These are phyloP conservation scores for Diaporthe aspalathi DNA, from an alignment of 2,329 filamentous ascomycete species.

Conservation along the genomic window DNA sequence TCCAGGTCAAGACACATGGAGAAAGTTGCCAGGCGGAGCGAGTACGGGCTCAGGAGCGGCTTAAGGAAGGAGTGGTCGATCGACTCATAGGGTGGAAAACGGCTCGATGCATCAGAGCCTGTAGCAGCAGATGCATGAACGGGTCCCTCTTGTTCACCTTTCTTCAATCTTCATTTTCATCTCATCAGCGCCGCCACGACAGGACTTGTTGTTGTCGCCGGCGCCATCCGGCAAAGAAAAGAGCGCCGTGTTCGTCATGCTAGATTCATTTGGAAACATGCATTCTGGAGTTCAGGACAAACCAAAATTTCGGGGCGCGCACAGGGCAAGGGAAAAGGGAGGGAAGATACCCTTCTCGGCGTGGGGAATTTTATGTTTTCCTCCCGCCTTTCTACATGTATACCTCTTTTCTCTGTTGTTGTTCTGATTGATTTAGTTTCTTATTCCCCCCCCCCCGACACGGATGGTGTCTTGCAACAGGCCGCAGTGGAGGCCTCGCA, in stretches of 20 bases:
- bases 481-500: constrained; percentile 10
- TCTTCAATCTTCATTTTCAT: neutral
- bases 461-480: constrained; percentile 18
- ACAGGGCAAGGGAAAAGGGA: constrained; percentile 23
- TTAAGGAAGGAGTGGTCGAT: constrained; percentile 8
- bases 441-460: neutral
- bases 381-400: neutral
- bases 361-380: neutral
- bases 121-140: neutral
- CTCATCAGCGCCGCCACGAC: neutral
- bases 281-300: constrained; percentile 33
- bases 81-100: neutral
- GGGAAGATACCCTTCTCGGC: constrained; percentile 33
- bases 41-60: constrained; percentile 24
- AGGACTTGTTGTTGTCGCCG: neutral
- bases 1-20: constrained; percentile 1
- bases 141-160: neutral
- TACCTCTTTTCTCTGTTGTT: neutral
- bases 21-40: constrained; percentile 10
- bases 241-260: neutral
- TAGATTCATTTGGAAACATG: constrained; percentile 30
- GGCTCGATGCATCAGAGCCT: neutral
- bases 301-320: constrained; percentile 4
- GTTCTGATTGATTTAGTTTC: neutral
- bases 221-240: neutral